phyloP scores from a whole-genome alignment of 768 basidiomycete genomes.

The Phylloporus arenicola region DNA sequence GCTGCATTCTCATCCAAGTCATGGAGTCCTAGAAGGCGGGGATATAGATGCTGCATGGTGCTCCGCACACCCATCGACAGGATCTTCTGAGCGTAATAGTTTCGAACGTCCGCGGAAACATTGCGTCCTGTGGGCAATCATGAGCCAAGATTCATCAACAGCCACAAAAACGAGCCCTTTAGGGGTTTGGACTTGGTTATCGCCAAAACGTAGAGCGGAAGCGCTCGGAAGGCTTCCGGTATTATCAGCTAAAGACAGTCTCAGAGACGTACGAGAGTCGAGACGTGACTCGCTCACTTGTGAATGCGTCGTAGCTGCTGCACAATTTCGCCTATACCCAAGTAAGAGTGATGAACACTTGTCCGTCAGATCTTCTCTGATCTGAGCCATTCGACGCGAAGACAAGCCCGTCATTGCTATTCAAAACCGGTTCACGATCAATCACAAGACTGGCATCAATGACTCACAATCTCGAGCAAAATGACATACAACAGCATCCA shows the following conservation, averaged over 20 bases:
- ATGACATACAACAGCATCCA: constrained; percentile 75
- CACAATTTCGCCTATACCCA: constrained; percentile 86
- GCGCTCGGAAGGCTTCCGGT: constrained; percentile 85
- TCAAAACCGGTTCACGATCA: neutral
- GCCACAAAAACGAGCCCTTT: constrained; percentile 58
- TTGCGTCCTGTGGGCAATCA: constrained; percentile 52
- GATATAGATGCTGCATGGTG: constrained; percentile 80
- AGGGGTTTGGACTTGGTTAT: constrained; percentile 87
- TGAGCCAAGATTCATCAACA: constrained; percentile 2
- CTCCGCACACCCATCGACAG: constrained; percentile 62
- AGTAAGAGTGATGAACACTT: constrained; percentile 75
- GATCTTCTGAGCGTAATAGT: constrained; percentile 75
- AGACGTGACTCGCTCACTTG: constrained; percentile 50
- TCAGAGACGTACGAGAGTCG: constrained; percentile 3
- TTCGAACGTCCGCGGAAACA: constrained; percentile 92
- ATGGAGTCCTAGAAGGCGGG: constrained; percentile 82
- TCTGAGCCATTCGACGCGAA: constrained; percentile 57
- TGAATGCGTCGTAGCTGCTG: constrained; percentile 64
- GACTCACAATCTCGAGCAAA: constrained; percentile 71
- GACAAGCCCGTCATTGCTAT: constrained; percentile 66
- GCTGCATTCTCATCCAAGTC: constrained; percentile 70
- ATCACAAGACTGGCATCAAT: constrained; percentile 2
- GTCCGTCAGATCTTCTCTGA: constrained; percentile 82
- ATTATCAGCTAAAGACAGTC: constrained; percentile 66
- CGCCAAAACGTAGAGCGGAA: constrained; percentile 76